Conservation (phyloP, 768 basidiomycete species). For the Chlorophyllum brunneum region DNA sequence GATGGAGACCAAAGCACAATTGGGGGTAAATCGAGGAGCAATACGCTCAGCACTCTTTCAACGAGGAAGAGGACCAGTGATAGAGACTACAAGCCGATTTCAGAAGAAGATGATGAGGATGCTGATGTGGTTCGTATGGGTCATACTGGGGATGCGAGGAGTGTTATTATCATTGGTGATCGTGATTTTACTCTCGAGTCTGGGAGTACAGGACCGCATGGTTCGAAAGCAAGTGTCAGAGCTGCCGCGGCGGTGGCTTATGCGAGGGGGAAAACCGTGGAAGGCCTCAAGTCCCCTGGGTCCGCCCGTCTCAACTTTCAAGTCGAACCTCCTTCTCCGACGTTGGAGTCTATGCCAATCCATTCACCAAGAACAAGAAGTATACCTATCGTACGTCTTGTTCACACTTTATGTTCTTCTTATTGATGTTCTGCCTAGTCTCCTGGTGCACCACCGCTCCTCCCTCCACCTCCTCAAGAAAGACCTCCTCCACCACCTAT, state of each 20-base stretch:
- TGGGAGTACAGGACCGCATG: conserved; percentile 9
- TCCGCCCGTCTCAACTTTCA: neutral
- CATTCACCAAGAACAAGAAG: neutral
- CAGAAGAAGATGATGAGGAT: conserved; percentile 12
- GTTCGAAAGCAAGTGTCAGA: neutral
- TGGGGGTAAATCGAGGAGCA: neutral
- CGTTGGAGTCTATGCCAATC: neutral
- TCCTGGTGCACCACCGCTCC: conserved; percentile 6
- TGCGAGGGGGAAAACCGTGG: neutral
- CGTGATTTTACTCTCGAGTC: conserved; percentile 13
- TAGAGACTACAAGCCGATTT: neutral
- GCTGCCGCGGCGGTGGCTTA: neutral
- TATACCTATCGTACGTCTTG: neutral
- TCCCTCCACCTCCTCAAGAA: conserved; percentile 9
- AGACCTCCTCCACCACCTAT: conserved; percentile 4
- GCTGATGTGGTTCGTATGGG: neutral
- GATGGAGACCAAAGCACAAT: neutral
- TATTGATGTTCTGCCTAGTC: neutral
- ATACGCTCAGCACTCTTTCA: conserved; percentile 1
- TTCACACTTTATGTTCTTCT: neutral
- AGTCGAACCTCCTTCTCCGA: conserved; percentile 10
- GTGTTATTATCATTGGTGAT: conserved; percentile 15
- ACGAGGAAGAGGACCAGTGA: neutral
- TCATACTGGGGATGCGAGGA: neutral
- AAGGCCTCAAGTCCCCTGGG: neutral